phyloP scores from a whole-genome alignment of 441 rosid genomes.

The Melastoma candidum region DNA sequence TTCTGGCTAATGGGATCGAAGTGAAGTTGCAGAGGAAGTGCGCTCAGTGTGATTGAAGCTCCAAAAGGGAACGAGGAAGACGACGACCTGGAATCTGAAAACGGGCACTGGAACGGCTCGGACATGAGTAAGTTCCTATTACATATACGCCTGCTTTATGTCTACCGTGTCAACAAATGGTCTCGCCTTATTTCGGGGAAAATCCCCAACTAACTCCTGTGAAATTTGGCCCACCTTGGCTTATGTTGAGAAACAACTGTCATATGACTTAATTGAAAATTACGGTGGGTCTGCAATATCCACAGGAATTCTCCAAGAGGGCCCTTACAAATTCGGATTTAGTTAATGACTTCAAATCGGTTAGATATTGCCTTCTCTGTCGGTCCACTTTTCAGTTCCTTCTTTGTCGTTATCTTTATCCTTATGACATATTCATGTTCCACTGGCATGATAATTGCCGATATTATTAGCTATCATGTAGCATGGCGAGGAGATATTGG shows the following conservation, averaged over 20 bases:
- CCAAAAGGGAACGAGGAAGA: conserved; percentile 8
- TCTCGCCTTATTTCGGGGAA: neutral
- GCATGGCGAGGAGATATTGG: neutral
- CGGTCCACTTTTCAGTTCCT: too few species aligned
- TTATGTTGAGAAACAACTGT: too few species aligned
- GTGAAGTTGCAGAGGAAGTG: conserved; percentile 10
- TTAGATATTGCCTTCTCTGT: too few species aligned
- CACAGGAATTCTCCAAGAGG: too few species aligned
- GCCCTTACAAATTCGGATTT: too few species aligned
- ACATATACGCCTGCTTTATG: neutral
- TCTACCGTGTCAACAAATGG: neutral
- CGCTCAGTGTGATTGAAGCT: conserved; percentile 12
- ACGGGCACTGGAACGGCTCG: conserved; percentile 9
- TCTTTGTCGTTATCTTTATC: too few species aligned
- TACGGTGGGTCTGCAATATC: too few species aligned
- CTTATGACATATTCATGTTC: too few species aligned
- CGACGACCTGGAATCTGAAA: conserved; percentile 6
- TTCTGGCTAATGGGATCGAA: conserved; percentile 91
- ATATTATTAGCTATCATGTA: neutral
- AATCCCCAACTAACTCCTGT: neutral
- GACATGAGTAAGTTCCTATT: conserved; percentile 8
- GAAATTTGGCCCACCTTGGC: too few species aligned
- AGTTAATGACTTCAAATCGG: too few species aligned
- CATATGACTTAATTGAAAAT: too few species aligned
- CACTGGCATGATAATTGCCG: too few species aligned